phyloP scores from a whole-genome alignment of 768 basidiomycete species.

The Rhodotorula graminis region DNA sequence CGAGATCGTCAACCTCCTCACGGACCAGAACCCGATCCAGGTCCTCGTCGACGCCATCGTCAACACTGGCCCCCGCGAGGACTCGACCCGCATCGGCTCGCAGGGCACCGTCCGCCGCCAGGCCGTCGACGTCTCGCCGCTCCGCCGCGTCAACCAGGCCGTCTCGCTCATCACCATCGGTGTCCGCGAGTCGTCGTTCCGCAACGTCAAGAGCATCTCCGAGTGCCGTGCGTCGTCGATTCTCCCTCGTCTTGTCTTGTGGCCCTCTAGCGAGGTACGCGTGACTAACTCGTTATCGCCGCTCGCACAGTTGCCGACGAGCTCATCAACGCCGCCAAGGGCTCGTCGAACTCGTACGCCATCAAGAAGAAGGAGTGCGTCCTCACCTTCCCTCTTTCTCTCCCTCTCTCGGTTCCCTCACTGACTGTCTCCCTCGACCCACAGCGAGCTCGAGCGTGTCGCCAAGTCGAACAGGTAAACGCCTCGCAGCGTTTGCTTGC shows the following conservation, averaged over 20 bases:
- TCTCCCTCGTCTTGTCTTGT: background rate
- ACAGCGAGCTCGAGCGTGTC: constrained; percentile 96
- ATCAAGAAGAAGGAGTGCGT: constrained; percentile 64
- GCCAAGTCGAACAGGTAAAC: constrained; percentile 99
- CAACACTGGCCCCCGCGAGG: constrained; percentile 99
- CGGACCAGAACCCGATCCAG: constrained; percentile 99
- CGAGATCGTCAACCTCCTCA: constrained; percentile 99
- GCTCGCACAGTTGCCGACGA: constrained; percentile 71
- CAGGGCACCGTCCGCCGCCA: constrained; percentile 99
- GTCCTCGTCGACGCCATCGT: constrained; percentile 97
- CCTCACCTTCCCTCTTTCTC: too few relatives aligned
- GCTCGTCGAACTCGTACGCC: constrained; percentile 99
- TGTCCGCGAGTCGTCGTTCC: constrained; percentile 99
- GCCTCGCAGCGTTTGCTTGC: constrained; percentile 4
- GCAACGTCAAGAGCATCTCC: constrained; percentile 98
- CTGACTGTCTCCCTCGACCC: constrained; percentile 59
- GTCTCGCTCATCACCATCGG: constrained; percentile 91
- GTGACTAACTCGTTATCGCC: background rate
- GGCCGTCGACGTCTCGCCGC: constrained; percentile 98
- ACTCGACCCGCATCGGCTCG: constrained; percentile 98
- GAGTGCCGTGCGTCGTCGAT: constrained; percentile 59
- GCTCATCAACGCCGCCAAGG: constrained; percentile 99
- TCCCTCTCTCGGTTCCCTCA: too few relatives aligned
- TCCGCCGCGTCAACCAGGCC: constrained; percentile 96
- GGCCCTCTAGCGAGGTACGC: background rate